A percentile compares a stretch with the other conserved stretches of the same genome.
Evolutionary conservation across 2,329 filamentous ascomycete genomes (phyloP).

Genomic region (Neofusicoccum ribis): DNA sequence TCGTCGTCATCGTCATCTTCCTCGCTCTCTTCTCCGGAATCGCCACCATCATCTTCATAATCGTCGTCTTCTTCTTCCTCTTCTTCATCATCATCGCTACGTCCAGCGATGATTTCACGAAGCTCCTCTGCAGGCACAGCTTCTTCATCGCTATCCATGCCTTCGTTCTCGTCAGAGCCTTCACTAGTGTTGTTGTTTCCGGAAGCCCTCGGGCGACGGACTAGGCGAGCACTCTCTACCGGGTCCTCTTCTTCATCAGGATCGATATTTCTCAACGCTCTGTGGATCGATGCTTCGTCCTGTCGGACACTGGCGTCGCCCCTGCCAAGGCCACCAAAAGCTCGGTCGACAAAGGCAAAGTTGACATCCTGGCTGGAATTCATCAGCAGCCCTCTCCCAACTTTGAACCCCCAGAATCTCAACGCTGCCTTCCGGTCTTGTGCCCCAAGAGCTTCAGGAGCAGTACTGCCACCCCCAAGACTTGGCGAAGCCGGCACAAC

Average conservation of each 20-base stretch:
- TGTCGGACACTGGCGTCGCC: slow-evolving; percentile 40
- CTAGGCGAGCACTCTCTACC: slow-evolving; percentile 23
- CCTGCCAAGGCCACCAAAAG: slow-evolving; percentile 61
- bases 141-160: slow-evolving; percentile 24
- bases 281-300: slow-evolving; percentile 42
- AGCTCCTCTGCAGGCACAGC: slow-evolving; percentile 22
- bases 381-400: slow-evolving; percentile 61
- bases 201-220: not conserved
- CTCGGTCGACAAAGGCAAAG: slow-evolving; percentile 59
- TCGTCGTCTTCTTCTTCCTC: slow-evolving; percentile 41
- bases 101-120: slow-evolving; percentile 23
- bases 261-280: slow-evolving; percentile 50
- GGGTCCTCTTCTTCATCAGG: slow-evolving; percentile 46
- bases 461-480: slow-evolving; percentile 21
- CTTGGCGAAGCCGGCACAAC: slow-evolving; percentile 29
- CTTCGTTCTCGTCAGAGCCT: slow-evolving; percentile 20
- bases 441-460: slow-evolving; percentile 27
- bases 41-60: slow-evolving; percentile 28
- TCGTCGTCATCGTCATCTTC: slow-evolving; percentile 35
- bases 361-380: slow-evolving; percentile 57
- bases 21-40: slow-evolving; percentile 36
- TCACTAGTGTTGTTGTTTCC: not conserved
- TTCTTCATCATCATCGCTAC: slow-evolving; percentile 30
- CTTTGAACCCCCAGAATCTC: slow-evolving; percentile 60
- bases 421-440: slow-evolving; percentile 48